Conservation (phyloP, 2,329 filamentous ascomycete genomes). For the Plenodomus lindquistii region DNA sequence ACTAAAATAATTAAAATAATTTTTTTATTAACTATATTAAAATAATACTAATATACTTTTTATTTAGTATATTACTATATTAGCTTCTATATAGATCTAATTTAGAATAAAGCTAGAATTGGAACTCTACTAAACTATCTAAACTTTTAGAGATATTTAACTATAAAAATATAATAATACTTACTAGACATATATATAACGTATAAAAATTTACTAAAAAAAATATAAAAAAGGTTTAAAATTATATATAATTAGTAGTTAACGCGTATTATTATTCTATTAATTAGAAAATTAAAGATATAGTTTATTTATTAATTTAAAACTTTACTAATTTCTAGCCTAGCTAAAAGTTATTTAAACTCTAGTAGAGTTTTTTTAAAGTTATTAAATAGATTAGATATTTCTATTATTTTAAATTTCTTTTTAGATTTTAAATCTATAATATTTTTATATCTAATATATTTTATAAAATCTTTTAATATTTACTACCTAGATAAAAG, state of each 20-base stretch:
- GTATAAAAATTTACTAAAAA: background rate
- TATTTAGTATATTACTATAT: background rate
- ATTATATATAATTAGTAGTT: background rate
- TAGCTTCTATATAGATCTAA: background rate
- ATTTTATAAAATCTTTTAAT: background rate
- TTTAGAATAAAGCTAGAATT: background rate
- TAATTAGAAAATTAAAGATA: background rate
- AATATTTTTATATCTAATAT: background rate
- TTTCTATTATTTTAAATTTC: background rate
- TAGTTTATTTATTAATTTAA: background rate
- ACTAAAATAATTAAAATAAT: conserved; percentile 2
- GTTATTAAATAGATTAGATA: background rate
- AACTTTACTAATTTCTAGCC: background rate
- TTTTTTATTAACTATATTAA: background rate
- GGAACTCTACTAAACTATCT: background rate
- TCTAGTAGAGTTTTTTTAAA: background rate
- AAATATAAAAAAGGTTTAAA: background rate
- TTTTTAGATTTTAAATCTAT: background rate
- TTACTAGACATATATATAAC: background rate
- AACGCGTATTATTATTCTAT: background rate
- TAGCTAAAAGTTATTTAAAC: background rate
- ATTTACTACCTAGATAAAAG: background rate
- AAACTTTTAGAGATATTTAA: background rate
- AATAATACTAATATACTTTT: background rate
- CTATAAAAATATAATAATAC: background rate